Conservation (phyloP, 495 filamentous ascomycete species). For the Penicillium crystallinum region DNA sequence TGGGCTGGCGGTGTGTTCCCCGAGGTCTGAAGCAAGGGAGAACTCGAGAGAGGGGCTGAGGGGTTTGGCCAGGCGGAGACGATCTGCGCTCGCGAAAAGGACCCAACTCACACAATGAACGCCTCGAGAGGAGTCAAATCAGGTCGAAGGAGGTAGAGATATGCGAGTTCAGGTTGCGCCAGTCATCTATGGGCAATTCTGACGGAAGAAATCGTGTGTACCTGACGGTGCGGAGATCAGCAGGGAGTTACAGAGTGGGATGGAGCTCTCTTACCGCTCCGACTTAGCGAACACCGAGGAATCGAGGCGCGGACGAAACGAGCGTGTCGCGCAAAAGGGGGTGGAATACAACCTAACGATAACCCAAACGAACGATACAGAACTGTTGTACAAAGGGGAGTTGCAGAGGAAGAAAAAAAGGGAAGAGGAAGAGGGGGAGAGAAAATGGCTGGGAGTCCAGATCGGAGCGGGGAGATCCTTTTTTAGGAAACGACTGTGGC, state of each 20-base stretch:
- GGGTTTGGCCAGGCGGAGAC: slow-evolving; percentile 32
- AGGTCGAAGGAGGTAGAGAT: slow-evolving; percentile 13
- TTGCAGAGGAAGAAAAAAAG: slow-evolving; percentile 27
- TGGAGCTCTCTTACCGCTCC: slow-evolving; percentile 24
- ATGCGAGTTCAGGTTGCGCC: neutral
- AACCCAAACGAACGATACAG: slow-evolving; percentile 21
- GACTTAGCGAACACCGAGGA: slow-evolving; percentile 17
- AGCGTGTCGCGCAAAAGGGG: slow-evolving; percentile 17
- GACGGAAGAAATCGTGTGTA: slow-evolving; percentile 16
- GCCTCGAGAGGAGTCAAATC: slow-evolving; percentile 31
- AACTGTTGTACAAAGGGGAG: slow-evolving; percentile 39
- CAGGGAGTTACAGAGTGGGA: slow-evolving; percentile 24
- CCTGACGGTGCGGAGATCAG: slow-evolving; percentile 31
- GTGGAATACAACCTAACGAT: slow-evolving; percentile 18
- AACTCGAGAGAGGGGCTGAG: slow-evolving; percentile 37
- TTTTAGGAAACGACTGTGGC: slow-evolving; percentile 21
- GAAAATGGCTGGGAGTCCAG: slow-evolving; percentile 22
- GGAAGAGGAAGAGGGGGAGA: slow-evolving; percentile 19
- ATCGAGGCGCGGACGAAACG: slow-evolving; percentile 18
- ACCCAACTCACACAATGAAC: slow-evolving; percentile 42
- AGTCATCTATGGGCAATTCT: slow-evolving; percentile 15
- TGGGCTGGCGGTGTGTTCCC: slow-evolving; percentile 32
- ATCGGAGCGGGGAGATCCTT: slow-evolving; percentile 27
- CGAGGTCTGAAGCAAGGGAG: slow-evolving; percentile 35
- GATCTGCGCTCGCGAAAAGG: slow-evolving; percentile 28